Evolutionary conservation across 495 filamentous ascomycete species (phyloP), one percentile per base, ranked within the genome.

Genomic region (Penicillium psychrofluorescens): DNA sequence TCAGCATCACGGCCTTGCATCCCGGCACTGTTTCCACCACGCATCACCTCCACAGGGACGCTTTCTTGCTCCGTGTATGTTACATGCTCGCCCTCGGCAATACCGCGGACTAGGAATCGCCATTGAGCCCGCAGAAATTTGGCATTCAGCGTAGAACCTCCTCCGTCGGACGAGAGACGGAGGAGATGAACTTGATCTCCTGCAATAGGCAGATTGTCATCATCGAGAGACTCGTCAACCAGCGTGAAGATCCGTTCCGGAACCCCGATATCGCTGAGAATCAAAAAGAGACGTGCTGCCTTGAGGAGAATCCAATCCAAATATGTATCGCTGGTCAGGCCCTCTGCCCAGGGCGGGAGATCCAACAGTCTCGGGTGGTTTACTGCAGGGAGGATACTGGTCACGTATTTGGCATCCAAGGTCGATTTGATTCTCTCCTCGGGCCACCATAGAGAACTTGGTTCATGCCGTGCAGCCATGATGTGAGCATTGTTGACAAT

Each of bases 251-350:
- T 94, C 61, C 84, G 84, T 46, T 88, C 83, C 0, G 90, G 83
- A 10, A 88, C 77, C 0, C 84, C 87, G 39, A 95, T 71, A 44
- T 90, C 84, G 34, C 81, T 72, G 29, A 95, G 74, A 29, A 90
- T 86, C 29, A 97, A 74, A 51, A 95, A 97, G 41, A 95, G 75
- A 43, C 81, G 77, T 49, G 78, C 84, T 4, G 87, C 83, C 52
- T 83, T 85, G 47, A 84, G 67, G 40, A 94, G 70, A 46, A 97
- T 94, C 86, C 87, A 94, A 51, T 95, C 90, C 63, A 88, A 81
- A 56, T 95, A 97, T 1, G 88, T 94, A 50, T 88, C 83, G 54
- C 88, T 86, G 1, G 90, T 95, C 50, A 96, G 62, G 10, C 84
- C 86, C 55, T 90, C 88, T n/a, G 88, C 90, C 65, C 92, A 95